Evolutionary conservation across 2,329 filamentous ascomycete genomes (phyloP).

Genomic region (Emericellopsis atlantica): DNA sequence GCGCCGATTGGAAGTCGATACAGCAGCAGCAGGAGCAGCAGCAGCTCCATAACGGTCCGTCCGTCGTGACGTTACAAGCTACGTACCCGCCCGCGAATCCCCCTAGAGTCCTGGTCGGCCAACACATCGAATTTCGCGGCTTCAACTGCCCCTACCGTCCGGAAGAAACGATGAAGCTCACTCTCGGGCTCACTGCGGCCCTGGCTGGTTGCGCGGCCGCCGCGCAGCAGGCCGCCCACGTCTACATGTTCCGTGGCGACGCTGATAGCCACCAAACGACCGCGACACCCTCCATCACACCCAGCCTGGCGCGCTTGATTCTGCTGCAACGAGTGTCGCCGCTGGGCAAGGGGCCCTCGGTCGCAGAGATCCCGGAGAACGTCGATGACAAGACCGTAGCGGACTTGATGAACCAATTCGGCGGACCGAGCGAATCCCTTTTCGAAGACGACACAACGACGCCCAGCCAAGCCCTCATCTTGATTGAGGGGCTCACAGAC

Average conservation of each 20-base stretch:
- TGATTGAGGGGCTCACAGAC: conserved; percentile 42
- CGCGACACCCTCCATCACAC: conserved; percentile 29
- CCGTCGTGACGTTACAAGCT: conserved; percentile 3
- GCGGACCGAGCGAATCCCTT: conserved; percentile 35
- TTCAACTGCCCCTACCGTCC: conserved; percentile 9
- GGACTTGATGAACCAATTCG: conserved; percentile 46
- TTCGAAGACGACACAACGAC: conserved; percentile 13
- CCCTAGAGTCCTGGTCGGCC: no score
- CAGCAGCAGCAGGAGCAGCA: background rate
- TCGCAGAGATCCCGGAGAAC: conserved; percentile 29
- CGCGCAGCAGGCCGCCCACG: conserved; percentile 29
- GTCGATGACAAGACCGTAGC: conserved; percentile 34
- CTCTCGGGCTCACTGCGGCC: conserved; percentile 23
- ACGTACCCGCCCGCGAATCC: background rate
- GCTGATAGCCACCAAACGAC: conserved; percentile 11
- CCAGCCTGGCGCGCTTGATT: conserved; percentile 43
- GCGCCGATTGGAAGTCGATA: no score
- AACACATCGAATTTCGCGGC: conserved; percentile 12
- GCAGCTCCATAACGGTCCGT: background rate
- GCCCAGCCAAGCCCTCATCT: conserved; percentile 43
- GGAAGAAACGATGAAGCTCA: conserved; percentile 28
- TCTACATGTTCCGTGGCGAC: conserved; percentile 33
- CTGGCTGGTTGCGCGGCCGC: conserved; percentile 25
- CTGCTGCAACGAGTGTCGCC: conserved; percentile 42
- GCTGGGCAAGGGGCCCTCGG: conserved; percentile 31